These are phyloP conservation scores for Daldinia sp. DNA, from an alignment of 2,329 filamentous ascomycete species.

Conservation along the genomic window DNA sequence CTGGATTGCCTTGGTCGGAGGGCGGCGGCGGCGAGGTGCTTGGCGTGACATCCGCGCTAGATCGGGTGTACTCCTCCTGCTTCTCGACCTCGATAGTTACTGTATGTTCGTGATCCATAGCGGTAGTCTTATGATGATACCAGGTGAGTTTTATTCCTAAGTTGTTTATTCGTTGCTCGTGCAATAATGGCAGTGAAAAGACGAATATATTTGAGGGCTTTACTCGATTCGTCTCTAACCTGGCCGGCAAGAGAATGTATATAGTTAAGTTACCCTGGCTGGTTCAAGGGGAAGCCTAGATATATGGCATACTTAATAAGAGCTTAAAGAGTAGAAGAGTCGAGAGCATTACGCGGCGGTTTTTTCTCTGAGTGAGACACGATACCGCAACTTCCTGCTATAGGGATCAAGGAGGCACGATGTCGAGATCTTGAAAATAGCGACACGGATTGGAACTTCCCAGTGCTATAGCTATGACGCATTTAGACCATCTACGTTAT, in stretches of 20 bases:
- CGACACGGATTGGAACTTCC: not conserved
- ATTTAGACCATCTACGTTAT: not conserved
- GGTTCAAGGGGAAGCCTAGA: not conserved
- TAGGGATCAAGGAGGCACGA: not conserved
- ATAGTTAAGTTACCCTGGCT: conserved; percentile 15
- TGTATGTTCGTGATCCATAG: conserved; percentile 28
- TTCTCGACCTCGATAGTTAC: conserved; percentile 21
- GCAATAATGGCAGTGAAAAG: not conserved
- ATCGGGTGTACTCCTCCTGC: conserved; percentile 3
- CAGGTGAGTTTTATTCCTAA: conserved; percentile 1
- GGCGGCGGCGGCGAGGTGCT: conserved; percentile 1
- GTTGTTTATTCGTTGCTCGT: not conserved
- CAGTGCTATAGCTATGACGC: not conserved
- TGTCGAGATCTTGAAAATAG: not conserved
- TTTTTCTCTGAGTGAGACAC: not conserved
- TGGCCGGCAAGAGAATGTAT: conserved; percentile 18
- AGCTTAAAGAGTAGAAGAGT: not conserved
- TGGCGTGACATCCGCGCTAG: not conserved
- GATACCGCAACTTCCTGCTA: not conserved
- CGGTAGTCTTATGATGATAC: not conserved
- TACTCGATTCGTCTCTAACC: conserved; percentile 1
- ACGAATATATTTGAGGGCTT: not conserved
- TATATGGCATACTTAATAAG: not conserved
- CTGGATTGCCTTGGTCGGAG: not conserved
- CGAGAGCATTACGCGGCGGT: not conserved